These are phyloP conservation scores for Neofusicoccum ribis DNA, from an alignment of 2,329 filamentous ascomycete genomes.

Conservation along the genomic window DNA sequence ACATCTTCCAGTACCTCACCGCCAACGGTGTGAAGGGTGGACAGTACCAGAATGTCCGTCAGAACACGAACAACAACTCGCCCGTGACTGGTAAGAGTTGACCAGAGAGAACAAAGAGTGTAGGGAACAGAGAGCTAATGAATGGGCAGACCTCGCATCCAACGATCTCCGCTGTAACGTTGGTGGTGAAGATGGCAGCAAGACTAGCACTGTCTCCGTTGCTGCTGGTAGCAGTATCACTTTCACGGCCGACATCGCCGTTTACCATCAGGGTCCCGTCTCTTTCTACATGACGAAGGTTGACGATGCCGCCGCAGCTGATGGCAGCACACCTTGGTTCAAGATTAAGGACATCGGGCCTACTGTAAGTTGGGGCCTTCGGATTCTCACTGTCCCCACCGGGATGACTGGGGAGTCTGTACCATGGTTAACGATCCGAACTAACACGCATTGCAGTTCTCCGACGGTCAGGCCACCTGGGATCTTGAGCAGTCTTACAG, in stretches of 20 bases:
- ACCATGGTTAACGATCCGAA: not conserved
- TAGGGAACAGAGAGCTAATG: not conserved
- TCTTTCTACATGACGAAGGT: slow-evolving; percentile 42
- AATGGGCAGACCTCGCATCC: slow-evolving; percentile 25
- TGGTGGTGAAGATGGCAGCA: slow-evolving; percentile 30
- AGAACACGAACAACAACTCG: slow-evolving; percentile 40
- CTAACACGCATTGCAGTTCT: slow-evolving; percentile 27
- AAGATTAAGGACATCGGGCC: slow-evolving; percentile 43
- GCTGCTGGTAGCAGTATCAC: slow-evolving; percentile 36
- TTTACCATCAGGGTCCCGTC: slow-evolving; percentile 42
- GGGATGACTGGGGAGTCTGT: too few relatives aligned
- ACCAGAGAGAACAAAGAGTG: not conserved
- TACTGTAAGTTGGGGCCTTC: slow-evolving; percentile 7
- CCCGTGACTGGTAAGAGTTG: slow-evolving; percentile 30
- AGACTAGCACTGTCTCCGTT: slow-evolving; percentile 36
- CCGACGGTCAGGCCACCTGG: slow-evolving; percentile 34
- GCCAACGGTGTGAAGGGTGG: slow-evolving; percentile 37
- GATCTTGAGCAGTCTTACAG: slow-evolving; percentile 29
- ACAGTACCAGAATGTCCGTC: slow-evolving; percentile 38
- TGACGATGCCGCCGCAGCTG: slow-evolving; percentile 31
- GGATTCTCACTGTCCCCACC: not conserved
- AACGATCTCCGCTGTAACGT: slow-evolving; percentile 40
- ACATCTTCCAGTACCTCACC: slow-evolving; percentile 41
- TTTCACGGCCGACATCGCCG: slow-evolving; percentile 38
- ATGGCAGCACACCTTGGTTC: slow-evolving; percentile 41